Base-by-base conservation (phyloP, 345 rosid genomes). In the Kernera saxatilis region DNA sequence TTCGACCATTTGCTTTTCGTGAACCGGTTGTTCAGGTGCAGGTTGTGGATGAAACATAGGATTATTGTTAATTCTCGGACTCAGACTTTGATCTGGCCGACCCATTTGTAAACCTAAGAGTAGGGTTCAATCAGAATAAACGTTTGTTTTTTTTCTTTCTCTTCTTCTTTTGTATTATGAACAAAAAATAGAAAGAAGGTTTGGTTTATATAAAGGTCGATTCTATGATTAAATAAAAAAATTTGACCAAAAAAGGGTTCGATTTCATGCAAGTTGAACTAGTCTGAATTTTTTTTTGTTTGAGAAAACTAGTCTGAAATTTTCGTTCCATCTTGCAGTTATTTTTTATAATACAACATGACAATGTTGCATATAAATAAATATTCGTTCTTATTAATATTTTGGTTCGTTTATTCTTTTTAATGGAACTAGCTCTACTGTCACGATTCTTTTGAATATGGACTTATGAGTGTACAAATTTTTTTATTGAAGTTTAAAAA, bases 91-190 rank as follows among this genome's bases (percentile, higher is more conserved):
- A 23, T 44, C 73, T 51, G 74, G 64, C 35, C 70, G 73, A 68
- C 78, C 78, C 78, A 75, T 74, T 43, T 59, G 22, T 50, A 50
- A 56, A 36, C 19, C 50, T 7, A 29, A 73, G 49, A 64, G 52
- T 15, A 21, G 44, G 27, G 18, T 57, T n/a, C n/a, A n/a, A n/a
- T 29, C 41, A 32, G 3, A 19, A 11, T 5, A 21, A 15, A 40
- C 7, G 32, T 14, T 26, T 5, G 7, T 8, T 21, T 19, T 69
- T 10, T 23, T 10, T n/a, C n/a, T n/a, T n/a, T n/a, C n/a, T 0
- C 18, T 3, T 44, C 5, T 40, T 4, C 1, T 4, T 36, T 35
- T 18, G 48, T 6, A 1, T 32, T 32, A 13, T 55, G 30, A 29
- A 57, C 18, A 25, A 5, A 3, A 15, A 26, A 26, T 39, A 15